phyloP scores from a whole-genome alignment of 2,329 filamentous ascomycete genomes.

The Fusarium luffae region DNA sequence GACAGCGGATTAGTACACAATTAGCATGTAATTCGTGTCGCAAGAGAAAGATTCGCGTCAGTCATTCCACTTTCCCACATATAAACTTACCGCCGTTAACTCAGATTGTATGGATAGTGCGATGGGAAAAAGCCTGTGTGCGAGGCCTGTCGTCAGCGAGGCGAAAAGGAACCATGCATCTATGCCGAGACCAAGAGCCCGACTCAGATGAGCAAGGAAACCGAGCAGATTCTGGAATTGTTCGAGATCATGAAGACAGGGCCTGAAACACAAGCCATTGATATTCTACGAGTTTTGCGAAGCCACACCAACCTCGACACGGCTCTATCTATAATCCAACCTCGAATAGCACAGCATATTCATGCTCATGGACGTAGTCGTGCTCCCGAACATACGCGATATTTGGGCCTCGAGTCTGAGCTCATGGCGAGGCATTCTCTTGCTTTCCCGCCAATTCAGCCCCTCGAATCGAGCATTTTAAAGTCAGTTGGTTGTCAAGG shows the following conservation, averaged over 20 bases:
- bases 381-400: background rate
- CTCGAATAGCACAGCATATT: background rate
- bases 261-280: conserved; percentile 20
- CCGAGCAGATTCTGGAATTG: conserved; percentile 17
- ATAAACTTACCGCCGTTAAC: background rate
- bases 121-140: conserved; percentile 11
- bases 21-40: conserved; percentile 20
- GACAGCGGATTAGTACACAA: conserved; percentile 21
- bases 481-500: conserved; percentile 1
- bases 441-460: conserved; percentile 17
- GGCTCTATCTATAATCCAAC: conserved; percentile 11
- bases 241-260: conserved; percentile 15
- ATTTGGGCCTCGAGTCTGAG: conserved; percentile 21
- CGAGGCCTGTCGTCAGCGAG: conserved; percentile 22
- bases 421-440: conserved; percentile 30
- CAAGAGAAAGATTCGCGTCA: conserved; percentile 25
- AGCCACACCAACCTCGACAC: conserved; percentile 11
- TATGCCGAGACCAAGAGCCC: conserved; percentile 12
- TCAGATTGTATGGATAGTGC: background rate
- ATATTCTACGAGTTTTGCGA: conserved; percentile 20
- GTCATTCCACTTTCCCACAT: background rate
- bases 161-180: conserved; percentile 2
- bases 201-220: conserved; percentile 16
- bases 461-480: conserved; percentile 12
- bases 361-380: background rate